phyloP scores from a whole-genome alignment of 163 green algal genomes.

The Volvox carteri region DNA sequence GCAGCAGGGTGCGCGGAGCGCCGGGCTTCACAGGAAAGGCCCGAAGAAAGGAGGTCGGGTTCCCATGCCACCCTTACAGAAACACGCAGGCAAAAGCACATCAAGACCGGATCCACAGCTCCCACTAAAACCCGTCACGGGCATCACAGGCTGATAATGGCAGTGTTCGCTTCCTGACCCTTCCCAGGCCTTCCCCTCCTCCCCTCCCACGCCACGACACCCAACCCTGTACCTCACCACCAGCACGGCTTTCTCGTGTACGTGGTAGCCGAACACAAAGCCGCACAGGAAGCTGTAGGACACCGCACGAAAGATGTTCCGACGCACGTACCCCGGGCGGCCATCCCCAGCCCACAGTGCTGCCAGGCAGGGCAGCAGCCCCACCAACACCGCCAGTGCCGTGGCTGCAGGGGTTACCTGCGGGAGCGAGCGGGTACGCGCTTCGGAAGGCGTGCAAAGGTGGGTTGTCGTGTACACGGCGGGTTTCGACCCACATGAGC shows the following conservation, averaged over 20 bases:
- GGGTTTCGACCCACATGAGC: too few species aligned
- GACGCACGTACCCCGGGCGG: conserved; percentile 48
- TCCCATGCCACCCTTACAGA: neutral
- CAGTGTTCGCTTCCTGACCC: too few species aligned
- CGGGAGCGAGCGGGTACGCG: too few species aligned
- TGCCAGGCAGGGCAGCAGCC: conserved; percentile 75
- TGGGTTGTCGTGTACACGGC: too few species aligned
- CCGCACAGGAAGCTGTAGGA: conserved; percentile 86
- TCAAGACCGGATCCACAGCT: too few species aligned
- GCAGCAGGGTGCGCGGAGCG: neutral
- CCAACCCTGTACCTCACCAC: conserved; percentile 65
- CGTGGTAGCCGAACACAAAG: conserved; percentile 97
- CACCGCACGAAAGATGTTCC: conserved; percentile 67
- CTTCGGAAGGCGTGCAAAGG: too few species aligned
- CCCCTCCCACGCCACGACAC: neutral
- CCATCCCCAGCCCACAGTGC: conserved; percentile 64
- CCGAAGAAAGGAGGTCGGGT: neutral
- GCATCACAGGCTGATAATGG: too few species aligned
- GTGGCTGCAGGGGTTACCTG: conserved; percentile 27
- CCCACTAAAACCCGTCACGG: too few species aligned
- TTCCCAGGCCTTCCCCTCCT: neutral
- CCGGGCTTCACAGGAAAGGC: neutral
- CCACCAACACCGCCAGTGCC: conserved; percentile 60
- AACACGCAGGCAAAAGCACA: neutral
- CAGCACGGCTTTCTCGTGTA: conserved; percentile 97